Base-by-base conservation (phyloP, 257 asterid species). In the Voacanga thouarsii region DNA sequence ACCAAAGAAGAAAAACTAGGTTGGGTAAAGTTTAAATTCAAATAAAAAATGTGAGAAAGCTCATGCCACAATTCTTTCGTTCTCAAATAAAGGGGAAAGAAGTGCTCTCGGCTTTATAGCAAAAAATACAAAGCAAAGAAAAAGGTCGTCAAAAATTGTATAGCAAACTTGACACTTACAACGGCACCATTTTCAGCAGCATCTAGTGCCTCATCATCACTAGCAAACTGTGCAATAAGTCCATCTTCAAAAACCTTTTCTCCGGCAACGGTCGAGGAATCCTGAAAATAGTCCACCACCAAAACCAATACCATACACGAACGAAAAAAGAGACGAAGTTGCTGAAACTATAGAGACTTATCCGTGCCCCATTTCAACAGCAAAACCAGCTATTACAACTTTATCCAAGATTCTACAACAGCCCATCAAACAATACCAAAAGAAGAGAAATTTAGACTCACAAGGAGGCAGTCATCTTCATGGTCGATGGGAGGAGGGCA, bases 401-500 rank as follows among this genome's bases (percentile, higher is more conserved):
- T 16, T 18, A 37, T 39, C 43, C 26, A 66, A 66, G 18, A 21
- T 12, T 26, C 9, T 10, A 30, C 23, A 4, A 18, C 1, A 56
- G 21, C 10, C 6, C n/a, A 75, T 44, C 4, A 75, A 74, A 12
- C 7, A 55, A 28, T 14, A 57, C 3, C 6, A 43, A 14, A 10
- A 7, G 5, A 14, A 12, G 3, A 56, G 11, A 74, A 23, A 56
- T 39, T n/a, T 61, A 49, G 14, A 81, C 91, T 80, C 83, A 94
- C 96, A 44, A 81, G 80, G 43, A 87, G 86, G 83, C 86, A 60
- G 61, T 84, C 96, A 41, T 68, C 53, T 39, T 68, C 73, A 80
- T 88, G 92, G 87, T 92, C 98, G 74, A 94, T 92, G 41, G 98
- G 97, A 79, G 98, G 98, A 70, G 98, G 98, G 12, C 97, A 86